phyloP scores from a whole-genome alignment of 352 stramenopile genomes.

The Pythium plurisporium region DNA sequence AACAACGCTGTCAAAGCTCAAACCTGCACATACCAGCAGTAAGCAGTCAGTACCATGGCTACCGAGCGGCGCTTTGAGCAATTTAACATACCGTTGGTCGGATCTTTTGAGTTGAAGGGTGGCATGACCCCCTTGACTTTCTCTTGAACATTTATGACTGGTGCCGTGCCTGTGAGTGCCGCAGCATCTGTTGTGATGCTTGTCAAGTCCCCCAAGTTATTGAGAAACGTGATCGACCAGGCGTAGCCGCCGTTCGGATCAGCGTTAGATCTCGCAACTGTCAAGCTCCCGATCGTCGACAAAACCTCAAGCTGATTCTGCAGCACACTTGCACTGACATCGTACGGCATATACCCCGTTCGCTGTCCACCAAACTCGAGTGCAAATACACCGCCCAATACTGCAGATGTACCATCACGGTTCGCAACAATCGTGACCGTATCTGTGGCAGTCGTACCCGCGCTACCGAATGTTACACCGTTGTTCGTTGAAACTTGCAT shows the following conservation, averaged over 20 bases:
- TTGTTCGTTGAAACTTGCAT: conserved; percentile 49
- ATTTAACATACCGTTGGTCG: conserved; percentile 49
- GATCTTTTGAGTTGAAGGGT: conserved; percentile 89
- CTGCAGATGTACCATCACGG: conserved; percentile 46
- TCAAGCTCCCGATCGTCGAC: conserved; percentile 84
- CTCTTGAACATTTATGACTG: conserved; percentile 77
- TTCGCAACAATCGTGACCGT: conserved; percentile 39
- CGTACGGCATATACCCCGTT: conserved; percentile 89
- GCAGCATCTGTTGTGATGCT: conserved; percentile 73
- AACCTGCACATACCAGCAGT: conserved; percentile 19
- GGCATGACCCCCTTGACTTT: conserved; percentile 70
- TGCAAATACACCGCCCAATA: conserved; percentile 78
- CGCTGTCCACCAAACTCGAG: conserved; percentile 84
- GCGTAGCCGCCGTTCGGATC: conserved; percentile 91
- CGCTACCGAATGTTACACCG: conserved; percentile 30
- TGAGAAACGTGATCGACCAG: conserved; percentile 93
- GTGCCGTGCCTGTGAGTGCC: conserved; percentile 87
- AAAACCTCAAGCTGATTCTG: conserved; percentile 89
- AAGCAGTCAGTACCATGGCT: neutral
- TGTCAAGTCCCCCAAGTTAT: conserved; percentile 85
- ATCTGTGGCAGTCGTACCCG: conserved; percentile 33
- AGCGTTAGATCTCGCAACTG: conserved; percentile 74
- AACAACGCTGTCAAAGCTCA: conserved; percentile 85
- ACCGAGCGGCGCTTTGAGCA: neutral
- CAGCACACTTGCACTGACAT: conserved; percentile 85